phyloP scores from a whole-genome alignment of 192 early-diverging fungal species.

The Backusella tuberculispora region DNA sequence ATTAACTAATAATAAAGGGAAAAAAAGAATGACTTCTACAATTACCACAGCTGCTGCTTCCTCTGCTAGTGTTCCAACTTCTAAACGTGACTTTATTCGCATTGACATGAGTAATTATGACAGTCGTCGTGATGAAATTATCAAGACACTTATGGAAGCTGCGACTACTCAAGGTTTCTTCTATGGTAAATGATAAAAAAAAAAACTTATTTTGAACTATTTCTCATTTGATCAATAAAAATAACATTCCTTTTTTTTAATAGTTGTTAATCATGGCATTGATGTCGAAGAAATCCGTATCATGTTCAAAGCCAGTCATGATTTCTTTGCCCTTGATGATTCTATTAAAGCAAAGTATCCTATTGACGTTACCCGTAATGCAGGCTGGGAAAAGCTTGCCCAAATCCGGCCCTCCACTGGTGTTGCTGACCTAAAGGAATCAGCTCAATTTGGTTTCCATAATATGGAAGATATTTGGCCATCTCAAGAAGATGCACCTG shows the following conservation, averaged over 20 bases:
- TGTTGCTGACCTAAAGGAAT: conserved; percentile 33
- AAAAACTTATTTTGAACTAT: too few species aligned
- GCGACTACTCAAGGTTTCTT: conserved; percentile 35
- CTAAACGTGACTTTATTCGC: conserved; percentile 16
- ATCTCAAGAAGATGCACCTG: conserved; percentile 29
- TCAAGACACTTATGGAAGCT: conserved; percentile 30
- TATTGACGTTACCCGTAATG: conserved; percentile 29
- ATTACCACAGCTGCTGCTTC: conserved; percentile 3
- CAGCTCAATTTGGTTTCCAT: conserved; percentile 33
- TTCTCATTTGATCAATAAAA: not conserved
- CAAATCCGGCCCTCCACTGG: conserved; percentile 27
- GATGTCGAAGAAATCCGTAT: conserved; percentile 17
- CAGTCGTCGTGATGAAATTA: conserved; percentile 28
- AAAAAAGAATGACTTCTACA: not conserved
- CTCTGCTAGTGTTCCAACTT: conserved; percentile 6
- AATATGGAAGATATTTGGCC: conserved; percentile 35
- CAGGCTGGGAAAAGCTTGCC: conserved; percentile 35
- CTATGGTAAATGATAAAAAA: conserved; percentile 34
- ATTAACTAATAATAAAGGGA: not conserved
- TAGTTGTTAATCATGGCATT: conserved; percentile 38
- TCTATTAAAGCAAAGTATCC: conserved; percentile 29
- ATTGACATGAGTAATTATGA: conserved; percentile 31
- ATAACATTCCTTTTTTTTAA: not conserved
- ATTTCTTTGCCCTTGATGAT: conserved; percentile 36
- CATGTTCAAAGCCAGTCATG: conserved; percentile 31